phyloP scores from a whole-genome alignment of 164 flowering plant species.

The Hamamelis virginiana region DNA sequence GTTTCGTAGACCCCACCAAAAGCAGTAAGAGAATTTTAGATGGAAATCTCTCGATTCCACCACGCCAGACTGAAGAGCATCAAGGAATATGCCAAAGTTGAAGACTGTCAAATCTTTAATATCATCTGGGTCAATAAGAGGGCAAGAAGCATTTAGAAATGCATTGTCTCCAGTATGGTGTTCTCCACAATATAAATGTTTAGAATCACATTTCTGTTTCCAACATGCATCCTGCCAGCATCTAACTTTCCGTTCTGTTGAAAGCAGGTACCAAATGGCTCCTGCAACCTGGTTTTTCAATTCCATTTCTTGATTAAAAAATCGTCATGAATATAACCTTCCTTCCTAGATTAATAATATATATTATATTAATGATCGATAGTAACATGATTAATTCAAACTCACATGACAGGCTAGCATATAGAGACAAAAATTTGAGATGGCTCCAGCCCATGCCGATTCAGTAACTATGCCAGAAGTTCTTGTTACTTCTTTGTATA shows the following conservation, averaged over 20 bases:
- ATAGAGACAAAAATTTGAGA: conserved; percentile 76
- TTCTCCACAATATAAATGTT: conserved; percentile 44
- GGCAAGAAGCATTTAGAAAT: conserved; percentile 39
- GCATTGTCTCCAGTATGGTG: not conserved
- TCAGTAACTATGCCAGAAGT: conserved; percentile 76
- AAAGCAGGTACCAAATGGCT: conserved; percentile 82
- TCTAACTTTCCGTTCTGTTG: conserved; percentile 62
- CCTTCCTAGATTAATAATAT: not conserved
- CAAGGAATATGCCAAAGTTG: conserved; percentile 76
- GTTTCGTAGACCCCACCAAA: too few species aligned
- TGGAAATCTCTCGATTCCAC: conserved; percentile 59
- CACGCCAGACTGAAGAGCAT: too few species aligned
- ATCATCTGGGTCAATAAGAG: conserved; percentile 23
- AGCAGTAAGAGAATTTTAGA: too few species aligned
- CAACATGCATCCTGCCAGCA: conserved; percentile 70
- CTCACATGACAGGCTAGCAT: conserved; percentile 98
- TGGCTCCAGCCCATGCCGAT: too few species aligned
- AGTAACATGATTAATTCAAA: conserved; percentile 2
- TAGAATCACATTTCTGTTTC: not conserved
- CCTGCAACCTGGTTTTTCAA: conserved; percentile 57
- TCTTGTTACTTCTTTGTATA: conserved; percentile 69
- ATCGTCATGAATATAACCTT: conserved; percentile 1
- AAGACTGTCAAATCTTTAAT: conserved; percentile 31
- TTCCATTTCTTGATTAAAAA: not conserved
- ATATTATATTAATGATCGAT: not conserved